These are phyloP conservation scores for Triticum dicoccoides DNA, from an alignment of 176 grass and related monocot species.

Conservation along the genomic window DNA sequence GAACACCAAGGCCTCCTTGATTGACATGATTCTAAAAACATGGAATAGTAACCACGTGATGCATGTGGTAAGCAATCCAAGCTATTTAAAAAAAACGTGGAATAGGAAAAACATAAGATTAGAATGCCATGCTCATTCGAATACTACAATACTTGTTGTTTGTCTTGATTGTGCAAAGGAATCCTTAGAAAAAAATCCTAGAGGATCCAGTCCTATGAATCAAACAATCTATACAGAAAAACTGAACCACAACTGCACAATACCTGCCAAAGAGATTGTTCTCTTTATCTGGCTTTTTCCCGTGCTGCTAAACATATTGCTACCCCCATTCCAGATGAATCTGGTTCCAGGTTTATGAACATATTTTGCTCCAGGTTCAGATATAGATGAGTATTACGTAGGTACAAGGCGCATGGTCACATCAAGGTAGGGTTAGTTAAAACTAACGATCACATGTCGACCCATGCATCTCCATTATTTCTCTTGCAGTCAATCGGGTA, in stretches of 20 bases:
- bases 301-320: background rate
- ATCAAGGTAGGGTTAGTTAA: conserved; percentile 21
- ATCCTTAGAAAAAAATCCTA: background rate
- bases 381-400: background rate
- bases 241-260: background rate
- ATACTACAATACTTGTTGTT: background rate
- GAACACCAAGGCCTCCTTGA: too few relatives aligned
- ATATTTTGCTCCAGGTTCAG: background rate
- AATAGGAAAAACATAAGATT: too few relatives aligned
- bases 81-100: too few relatives aligned
- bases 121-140: too few relatives aligned
- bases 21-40: too few relatives aligned
- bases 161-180: background rate
- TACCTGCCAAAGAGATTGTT: background rate
- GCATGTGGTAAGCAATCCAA: too few relatives aligned
- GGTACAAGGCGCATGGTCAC: conserved; percentile 20
- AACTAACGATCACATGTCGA: conserved; percentile 34
- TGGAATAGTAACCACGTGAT: too few relatives aligned
- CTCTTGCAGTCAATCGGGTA: conserved; percentile 17
- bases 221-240: background rate
- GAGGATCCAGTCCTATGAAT: background rate
- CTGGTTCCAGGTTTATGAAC: background rate
- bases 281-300: background rate
- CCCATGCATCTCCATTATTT: background rate
- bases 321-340: background rate